phyloP scores from a whole-genome alignment of 2,329 filamentous ascomycete species.

The Aspergillus sergii region DNA sequence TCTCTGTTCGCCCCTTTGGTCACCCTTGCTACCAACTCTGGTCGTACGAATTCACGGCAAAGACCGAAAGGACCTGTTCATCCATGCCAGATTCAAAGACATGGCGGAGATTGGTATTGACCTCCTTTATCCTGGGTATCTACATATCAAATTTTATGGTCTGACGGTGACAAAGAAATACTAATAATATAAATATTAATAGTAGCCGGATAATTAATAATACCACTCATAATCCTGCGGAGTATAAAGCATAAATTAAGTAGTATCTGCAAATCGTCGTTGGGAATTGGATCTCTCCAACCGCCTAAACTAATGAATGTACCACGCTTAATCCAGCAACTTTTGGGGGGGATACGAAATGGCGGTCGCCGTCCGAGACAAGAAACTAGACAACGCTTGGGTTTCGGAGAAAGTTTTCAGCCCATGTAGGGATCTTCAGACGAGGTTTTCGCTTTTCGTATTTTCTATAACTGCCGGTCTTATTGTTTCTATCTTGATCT shows the following conservation, averaged over 20 bases:
- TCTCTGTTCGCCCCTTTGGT: neutral
- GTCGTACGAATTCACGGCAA: neutral
- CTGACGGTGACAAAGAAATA: neutral
- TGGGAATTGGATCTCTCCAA: slow-evolving; percentile 1
- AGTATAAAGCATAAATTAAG: slow-evolving; percentile 3
- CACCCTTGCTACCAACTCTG: neutral
- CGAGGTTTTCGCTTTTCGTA: neutral
- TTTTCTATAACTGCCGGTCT: neutral
- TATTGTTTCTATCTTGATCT: neutral
- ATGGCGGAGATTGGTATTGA: neutral
- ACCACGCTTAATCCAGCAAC: slow-evolving; percentile 17
- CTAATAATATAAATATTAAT: neutral
- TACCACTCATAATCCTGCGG: slow-evolving; percentile 2
- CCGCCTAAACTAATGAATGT: slow-evolving; percentile 16
- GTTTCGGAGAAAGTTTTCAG: slow-evolving; percentile 15
- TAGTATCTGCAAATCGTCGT: slow-evolving; percentile 3
- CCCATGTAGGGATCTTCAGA: slow-evolving; percentile 14
- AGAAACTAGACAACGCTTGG: neutral
- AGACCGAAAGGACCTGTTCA: neutral
- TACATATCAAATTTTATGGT: neutral
- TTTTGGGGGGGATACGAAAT: slow-evolving; percentile 11
- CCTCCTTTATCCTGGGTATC: neutral
- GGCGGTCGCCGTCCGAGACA: slow-evolving; percentile 19
- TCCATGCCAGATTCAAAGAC: neutral
- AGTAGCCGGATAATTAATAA: slow-evolving; percentile 5